A percentile compares a stretch with the other conserved stretches of the same genome.
Conservation (phyloP, 1,139 yeast genomes). For the Suhomyces yuchorum region DNA sequence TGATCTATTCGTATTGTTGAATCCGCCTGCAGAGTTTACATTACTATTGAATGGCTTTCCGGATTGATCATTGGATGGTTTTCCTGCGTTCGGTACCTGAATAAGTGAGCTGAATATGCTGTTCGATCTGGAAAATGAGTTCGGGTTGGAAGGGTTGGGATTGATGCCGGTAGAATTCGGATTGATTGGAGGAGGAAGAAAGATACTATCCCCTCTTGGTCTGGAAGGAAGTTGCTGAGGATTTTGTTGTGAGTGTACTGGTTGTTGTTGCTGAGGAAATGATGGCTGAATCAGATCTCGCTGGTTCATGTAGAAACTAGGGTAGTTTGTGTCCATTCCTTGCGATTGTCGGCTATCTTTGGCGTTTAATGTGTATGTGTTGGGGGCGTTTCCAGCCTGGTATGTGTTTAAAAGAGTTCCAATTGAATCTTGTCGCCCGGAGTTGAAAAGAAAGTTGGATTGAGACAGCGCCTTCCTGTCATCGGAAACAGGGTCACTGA, state of each 20-base stretch:
- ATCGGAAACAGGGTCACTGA: conserved; percentile 4
- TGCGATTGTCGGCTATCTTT: conserved; percentile 10
- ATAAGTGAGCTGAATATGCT: conserved; percentile 46
- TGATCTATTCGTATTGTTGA: conserved; percentile 12
- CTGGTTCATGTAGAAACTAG: conserved; percentile 21
- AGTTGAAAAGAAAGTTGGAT: conserved; percentile 19
- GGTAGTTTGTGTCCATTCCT: conserved; percentile 16
- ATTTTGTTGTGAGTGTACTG: conserved; percentile 8
- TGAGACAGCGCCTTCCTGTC: conserved; percentile 9
- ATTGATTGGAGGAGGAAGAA: conserved; percentile 28
- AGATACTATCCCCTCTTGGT: conserved; percentile 27
- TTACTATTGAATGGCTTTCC: conserved; percentile 11
- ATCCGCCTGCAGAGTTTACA: conserved; percentile 22
- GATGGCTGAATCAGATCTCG: conserved; percentile 13
- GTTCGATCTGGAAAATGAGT: conserved; percentile 36
- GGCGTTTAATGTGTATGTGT: conserved; percentile 12
- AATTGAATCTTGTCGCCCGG: conserved; percentile 23
- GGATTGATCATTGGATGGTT: conserved; percentile 36
- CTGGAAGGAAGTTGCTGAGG: conserved; percentile 14
- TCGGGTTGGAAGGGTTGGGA: conserved; percentile 9
- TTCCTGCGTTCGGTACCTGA: conserved; percentile 42
- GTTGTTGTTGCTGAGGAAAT: conserved; percentile 5
- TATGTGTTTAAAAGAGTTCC: conserved; percentile 19
- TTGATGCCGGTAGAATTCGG: conserved; percentile 3
- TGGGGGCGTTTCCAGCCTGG: conserved; percentile 14